Conservation (phyloP, 805 yeast species). For the Candida broadrunensis region DNA sequence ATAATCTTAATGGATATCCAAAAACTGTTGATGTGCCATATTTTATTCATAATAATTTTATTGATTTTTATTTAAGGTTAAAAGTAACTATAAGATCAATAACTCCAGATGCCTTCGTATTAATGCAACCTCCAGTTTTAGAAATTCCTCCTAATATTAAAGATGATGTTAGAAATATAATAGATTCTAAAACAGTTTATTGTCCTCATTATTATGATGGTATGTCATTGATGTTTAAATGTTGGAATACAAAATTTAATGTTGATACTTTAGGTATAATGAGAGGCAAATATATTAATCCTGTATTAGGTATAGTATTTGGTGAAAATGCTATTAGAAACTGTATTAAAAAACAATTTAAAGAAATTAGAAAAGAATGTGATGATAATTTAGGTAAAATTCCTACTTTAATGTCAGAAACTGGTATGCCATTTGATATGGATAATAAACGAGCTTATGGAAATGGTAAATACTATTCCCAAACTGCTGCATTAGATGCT, state of each 20-base stretch:
- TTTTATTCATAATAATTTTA: conserved; percentile 64
- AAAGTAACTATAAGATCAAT: conserved; percentile 45
- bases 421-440: conserved; percentile 98
- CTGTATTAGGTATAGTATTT: conserved; percentile 69
- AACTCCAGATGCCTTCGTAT: conserved; percentile 47
- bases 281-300: conserved; percentile 71
- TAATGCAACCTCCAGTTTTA: conserved; percentile 81
- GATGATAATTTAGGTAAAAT: conserved; percentile 58
- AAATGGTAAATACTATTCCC: conserved; percentile 66
- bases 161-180: conserved; percentile 41
- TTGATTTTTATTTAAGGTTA: conserved; percentile 56
- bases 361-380: conserved; percentile 66
- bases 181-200: conserved; percentile 65
- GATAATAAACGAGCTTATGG: conserved; percentile 70
- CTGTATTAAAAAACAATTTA: conserved; percentile 65
- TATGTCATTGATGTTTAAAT: conserved; percentile 84
- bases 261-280: conserved; percentile 89
- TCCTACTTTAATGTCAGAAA: conserved; percentile 84
- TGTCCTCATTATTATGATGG: conserved; percentile 96
- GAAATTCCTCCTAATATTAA: conserved; percentile 69
- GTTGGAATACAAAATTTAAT: conserved; percentile 80
- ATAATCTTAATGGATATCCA: conserved; percentile 30
- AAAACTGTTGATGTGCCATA: conserved; percentile 42
- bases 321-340: conserved; percentile 80
- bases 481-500: conserved; percentile 83